Evolutionary conservation across 225 moss, liverwort and hornwort species (phyloP).

Genomic region (Neckera pumila): DNA sequence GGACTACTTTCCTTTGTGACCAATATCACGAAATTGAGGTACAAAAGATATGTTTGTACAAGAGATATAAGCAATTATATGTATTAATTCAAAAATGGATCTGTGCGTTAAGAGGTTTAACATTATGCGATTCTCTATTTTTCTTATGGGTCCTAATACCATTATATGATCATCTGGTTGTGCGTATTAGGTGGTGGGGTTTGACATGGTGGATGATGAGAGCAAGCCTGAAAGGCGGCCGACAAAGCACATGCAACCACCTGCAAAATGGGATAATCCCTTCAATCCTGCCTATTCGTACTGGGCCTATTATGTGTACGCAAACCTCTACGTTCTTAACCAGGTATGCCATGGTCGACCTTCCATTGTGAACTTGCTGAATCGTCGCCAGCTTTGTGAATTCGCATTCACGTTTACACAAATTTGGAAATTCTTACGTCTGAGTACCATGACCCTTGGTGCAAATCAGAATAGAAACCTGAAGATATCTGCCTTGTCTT

Average conservation of each 20-base stretch:
- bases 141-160: background rate
- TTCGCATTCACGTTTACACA: background rate
- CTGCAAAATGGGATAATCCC: constrained; percentile 89
- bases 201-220: constrained; percentile 99
- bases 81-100: background rate
- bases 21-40: background rate
- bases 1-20: background rate
- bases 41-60: background rate
- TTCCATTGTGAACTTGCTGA: background rate
- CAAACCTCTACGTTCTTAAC: constrained; percentile 83
- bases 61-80: background rate
- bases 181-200: constrained; percentile 68
- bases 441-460: background rate
- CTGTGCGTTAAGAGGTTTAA: background rate
- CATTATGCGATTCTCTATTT: background rate
- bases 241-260: constrained; percentile 94
- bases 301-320: constrained; percentile 94
- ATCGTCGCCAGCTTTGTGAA: background rate
- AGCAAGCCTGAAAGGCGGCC: constrained; percentile 96
- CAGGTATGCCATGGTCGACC: constrained; percentile 25
- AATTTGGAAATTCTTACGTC: background rate
- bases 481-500: background rate
- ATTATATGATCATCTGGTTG: background rate
- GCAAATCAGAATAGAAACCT: background rate
- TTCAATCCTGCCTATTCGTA: constrained; percentile 97